Evolutionary conservation across 202 grass and related monocot species (phyloP), one percentile per base, ranked within the genome.

Genomic region (Carex arenaria): DNA sequence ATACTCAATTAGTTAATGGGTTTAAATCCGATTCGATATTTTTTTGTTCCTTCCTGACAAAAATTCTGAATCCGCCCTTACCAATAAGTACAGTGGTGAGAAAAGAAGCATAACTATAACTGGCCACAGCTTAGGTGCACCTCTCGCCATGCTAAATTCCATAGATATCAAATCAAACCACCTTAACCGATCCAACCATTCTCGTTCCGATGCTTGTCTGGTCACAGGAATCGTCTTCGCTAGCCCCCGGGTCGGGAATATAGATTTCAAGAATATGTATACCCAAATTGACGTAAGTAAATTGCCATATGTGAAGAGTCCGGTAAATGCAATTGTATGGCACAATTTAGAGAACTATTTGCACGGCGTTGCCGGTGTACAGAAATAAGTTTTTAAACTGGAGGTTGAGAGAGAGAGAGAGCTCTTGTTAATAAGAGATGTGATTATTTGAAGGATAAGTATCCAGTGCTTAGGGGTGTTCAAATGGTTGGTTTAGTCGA

Each of bases 101-200:
- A 67, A 63, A 47, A 90, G 82, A 73, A 91, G 90, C 77, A 89
- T 96, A 87, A 91, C 87, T 56, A 5, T 90, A 3, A 92, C 90
- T 30, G 93, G 93, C 17, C 93, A 96, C 89, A 96, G 93, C 85
- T 88, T 96, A 12, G 93, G 93, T 38, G 93, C 69, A 3, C 85
- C 83, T 10, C 90, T 96, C 6, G 57, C 93, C 28, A 96, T 86
- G 36, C 85, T 96, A 81, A 91, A 70, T 71, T 85, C 90, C 83
- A 43, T 93, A 72, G 93, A 96, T 83, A 81, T 96, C 38, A 83
- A 86, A 67, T 12, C 78, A 64, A 93, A 86, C 13, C 77, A 86
- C 53, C 4, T 83, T 69, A 92, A 89, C 79, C 14, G 56, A 4
- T 51, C 78, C 31, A 79, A 81, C 78, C 82, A 68, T n/a, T n/a